Conservation (phyloP, 139 green algal genomes). For the Yamagishiella unicocca region DNA sequence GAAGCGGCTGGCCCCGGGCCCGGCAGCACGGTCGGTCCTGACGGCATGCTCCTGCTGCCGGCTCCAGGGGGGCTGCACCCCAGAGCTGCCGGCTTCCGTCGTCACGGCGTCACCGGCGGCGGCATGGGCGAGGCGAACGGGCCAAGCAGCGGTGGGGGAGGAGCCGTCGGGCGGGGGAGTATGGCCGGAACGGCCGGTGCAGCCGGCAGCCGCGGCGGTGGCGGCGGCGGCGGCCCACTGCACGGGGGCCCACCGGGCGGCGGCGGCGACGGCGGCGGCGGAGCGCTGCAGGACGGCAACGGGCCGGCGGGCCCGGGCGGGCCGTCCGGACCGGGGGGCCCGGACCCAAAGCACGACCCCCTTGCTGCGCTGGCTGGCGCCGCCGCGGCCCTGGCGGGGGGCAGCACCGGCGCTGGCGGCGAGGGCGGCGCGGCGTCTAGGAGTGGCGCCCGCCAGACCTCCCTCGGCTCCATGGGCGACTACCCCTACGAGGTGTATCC, state of each 20-base stretch:
- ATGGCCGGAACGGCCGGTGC: neutral
- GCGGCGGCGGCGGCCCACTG: neutral
- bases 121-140: neutral
- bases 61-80: neutral
- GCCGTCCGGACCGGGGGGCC: neutral
- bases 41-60: neutral
- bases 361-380: conserved; percentile 5
- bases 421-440: neutral
- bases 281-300: neutral
- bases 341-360: neutral
- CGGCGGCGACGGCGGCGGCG: neutral
- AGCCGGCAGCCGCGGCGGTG: neutral
- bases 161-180: neutral
- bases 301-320: neutral
- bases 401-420: neutral
- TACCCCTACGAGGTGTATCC: conserved; percentile 7
- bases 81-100: neutral
- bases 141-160: neutral
- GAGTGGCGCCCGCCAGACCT: neutral
- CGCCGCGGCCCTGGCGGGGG: conserved; percentile 18
- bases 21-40: neutral
- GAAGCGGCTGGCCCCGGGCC: neutral
- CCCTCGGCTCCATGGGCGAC: neutral
- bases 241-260: neutral
- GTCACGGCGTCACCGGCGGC: neutral